phyloP scores from a whole-genome alignment of 83 land plant species.

The Picea abies region DNA sequence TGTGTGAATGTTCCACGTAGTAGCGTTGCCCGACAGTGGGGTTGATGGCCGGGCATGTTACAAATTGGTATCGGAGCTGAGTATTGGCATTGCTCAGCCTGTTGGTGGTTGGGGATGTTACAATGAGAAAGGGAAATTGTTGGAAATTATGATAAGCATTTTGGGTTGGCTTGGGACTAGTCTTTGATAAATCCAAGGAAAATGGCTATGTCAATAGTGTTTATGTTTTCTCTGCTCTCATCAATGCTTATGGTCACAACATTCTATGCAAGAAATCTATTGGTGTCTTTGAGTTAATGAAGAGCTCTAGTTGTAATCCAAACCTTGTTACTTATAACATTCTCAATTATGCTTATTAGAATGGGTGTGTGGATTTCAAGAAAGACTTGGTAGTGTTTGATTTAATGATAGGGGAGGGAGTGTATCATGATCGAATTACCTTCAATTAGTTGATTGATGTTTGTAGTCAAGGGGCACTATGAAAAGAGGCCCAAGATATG shows the following conservation, averaged over 20 bases:
- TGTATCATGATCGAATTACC: too few species aligned
- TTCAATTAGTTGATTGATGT: too few species aligned
- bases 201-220: slow-evolving; percentile 85
- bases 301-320: slow-evolving; percentile 65
- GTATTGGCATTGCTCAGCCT: too few species aligned
- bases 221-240: slow-evolving; percentile 79
- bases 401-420: too few species aligned
- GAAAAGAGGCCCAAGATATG: too few species aligned
- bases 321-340: slow-evolving; percentile 87
- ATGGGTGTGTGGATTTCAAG: slow-evolving; percentile 77
- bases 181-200: slow-evolving; percentile 52
- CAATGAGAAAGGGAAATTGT: slow-evolving; percentile 69
- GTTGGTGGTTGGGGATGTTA: too few species aligned
- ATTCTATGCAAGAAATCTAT: slow-evolving; percentile 73
- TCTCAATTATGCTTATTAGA: slow-evolving; percentile 92
- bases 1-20: too few species aligned
- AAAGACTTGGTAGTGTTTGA: slow-evolving; percentile 30
- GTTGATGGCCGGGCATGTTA: too few species aligned
- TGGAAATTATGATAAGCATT: slow-evolving; percentile 74
- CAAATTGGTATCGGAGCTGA: too few species aligned
- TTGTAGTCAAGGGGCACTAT: too few species aligned
- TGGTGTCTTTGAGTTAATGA: slow-evolving; percentile 74
- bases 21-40: too few species aligned
- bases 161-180: slow-evolving; percentile 80
- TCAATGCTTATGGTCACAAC: slow-evolving; percentile 83